Base-by-base conservation (phyloP, 306 rosid species). In the Ceratonia siliqua region DNA sequence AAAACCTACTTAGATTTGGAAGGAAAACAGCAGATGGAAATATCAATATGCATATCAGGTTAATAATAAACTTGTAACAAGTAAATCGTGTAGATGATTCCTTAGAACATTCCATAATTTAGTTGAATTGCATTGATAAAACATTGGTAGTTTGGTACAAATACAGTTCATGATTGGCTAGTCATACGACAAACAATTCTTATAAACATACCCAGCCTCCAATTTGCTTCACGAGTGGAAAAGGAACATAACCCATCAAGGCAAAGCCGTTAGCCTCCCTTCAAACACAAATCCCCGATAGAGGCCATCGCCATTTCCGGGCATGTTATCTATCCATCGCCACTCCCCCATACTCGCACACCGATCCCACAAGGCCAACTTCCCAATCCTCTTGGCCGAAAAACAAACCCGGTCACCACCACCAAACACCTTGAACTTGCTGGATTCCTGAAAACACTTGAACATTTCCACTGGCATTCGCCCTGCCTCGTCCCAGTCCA, bases 401-500 rank as follows among this genome's bases (percentile, higher is more conserved):
- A 94, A 91, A 68, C 96, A 94, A 54, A 94, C 86, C 59, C 84
- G 67, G 41, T 88, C 91, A 0, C 94, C 92, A 1, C 85, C 87
- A 0, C 97, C 97, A 9, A 94, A 94, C 28, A 89, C 96, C 83
- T 91, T 94, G 73, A 88, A 90, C 88, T 94, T 94, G 58, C 88
- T 85, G 1, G 90, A 83, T 71, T 90, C 96, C 36, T 86, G 92
- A 72, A 94, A 94, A 74, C 90, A 85, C 82, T 45, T 68, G 35
- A 91, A 94, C 91, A 94, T 89, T 15, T 88, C 94, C 20, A 30
- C 52, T 2, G 98, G 96, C 98, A 94, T 94, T 22, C 96, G 81
- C 13, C 92, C 94, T 0, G 97, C 96, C 68, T 91, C 92, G 15
- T 94, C 94, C 97, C 98, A 94, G 68, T 87, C 92, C 86, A 87